A percentile compares a stretch with the other conserved stretches of the same genome.
Conservation (phyloP, 129 eudicot species). For the Tagetes patula region DNA sequence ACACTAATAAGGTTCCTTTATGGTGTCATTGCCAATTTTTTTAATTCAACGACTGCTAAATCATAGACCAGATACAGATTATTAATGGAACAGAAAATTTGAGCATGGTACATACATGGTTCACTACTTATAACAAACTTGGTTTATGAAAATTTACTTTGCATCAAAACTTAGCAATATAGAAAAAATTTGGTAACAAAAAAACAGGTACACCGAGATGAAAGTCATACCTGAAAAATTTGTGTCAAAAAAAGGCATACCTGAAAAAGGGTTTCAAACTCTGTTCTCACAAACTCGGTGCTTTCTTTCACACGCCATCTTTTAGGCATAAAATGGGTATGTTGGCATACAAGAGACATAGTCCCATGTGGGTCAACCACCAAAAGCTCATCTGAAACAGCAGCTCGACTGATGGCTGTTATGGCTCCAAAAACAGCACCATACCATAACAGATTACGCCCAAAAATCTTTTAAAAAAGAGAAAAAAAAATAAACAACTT, state of each 20-base stretch:
- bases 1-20: not conserved
- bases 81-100: not conserved
- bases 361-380: constrained; percentile 83
- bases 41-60: not conserved
- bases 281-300: constrained; percentile 61
- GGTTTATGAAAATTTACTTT: not conserved
- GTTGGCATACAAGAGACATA: constrained; percentile 72
- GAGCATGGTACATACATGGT: not conserved
- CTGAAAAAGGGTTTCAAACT: constrained; percentile 94
- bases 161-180: not conserved
- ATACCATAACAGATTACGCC: constrained; percentile 95
- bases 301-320: constrained; percentile 89
- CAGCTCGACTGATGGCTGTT: constrained; percentile 94
- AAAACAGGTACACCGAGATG: not conserved
- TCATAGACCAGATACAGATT: not conserved
- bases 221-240: not conserved
- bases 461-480: constrained; percentile 54
- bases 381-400: constrained; percentile 67
- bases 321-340: constrained; percentile 95
- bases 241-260: constrained; percentile 30
- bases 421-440: constrained; percentile 95
- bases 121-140: not conserved
- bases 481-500: not conserved
- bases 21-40: not conserved
- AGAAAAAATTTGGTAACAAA: not conserved